Evolutionary conservation across 345 rosid species (phyloP).

Genomic region (Odontarrhena argentea): DNA sequence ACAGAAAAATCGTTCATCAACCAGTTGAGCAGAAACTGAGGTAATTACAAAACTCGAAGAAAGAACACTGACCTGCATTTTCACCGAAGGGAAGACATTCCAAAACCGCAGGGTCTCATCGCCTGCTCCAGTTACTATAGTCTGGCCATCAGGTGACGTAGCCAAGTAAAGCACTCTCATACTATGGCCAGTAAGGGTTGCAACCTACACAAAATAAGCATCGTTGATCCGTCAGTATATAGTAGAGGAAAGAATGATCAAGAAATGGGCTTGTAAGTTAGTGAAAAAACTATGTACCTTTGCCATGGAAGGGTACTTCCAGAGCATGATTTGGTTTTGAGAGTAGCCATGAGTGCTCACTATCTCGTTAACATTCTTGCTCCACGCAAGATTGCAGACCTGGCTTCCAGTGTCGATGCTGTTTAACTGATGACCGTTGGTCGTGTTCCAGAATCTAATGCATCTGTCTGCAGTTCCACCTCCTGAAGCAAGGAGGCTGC

Average conservation of each 20-base stretch:
- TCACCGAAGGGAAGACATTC: slow-evolving; percentile 88
- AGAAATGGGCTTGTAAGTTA: neutral
- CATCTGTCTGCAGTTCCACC: slow-evolving; percentile 99
- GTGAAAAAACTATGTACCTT: slow-evolving; percentile 54
- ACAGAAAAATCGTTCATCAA: slow-evolving; percentile 8
- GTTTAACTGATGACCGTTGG: slow-evolving; percentile 83
- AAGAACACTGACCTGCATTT: slow-evolving; percentile 58
- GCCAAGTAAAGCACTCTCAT: slow-evolving; percentile 93
- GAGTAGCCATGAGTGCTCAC: slow-evolving; percentile 98
- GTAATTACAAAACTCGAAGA: slow-evolving; percentile 4
- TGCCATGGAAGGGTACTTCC: slow-evolving; percentile 94
- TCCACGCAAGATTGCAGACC: slow-evolving; percentile 97
- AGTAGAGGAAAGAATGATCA: neutral
- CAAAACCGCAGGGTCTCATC: slow-evolving; percentile 95
- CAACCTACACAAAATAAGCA: slow-evolving; percentile 50
- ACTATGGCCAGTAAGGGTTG: slow-evolving; percentile 90
- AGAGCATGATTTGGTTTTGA: slow-evolving; percentile 95
- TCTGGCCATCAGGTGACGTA: slow-evolving; percentile 94
- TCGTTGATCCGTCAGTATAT: neutral
- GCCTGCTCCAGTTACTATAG: slow-evolving; percentile 98
- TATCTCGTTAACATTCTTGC: slow-evolving; percentile 94
- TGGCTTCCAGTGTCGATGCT: slow-evolving; percentile 96
- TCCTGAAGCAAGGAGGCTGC: slow-evolving; percentile 88
- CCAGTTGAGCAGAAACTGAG: slow-evolving; percentile 12
- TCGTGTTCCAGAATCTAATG: slow-evolving; percentile 93